These are phyloP conservation scores for Clitopilus passeckerianus DNA, from an alignment of 768 basidiomycete species.

Conservation along the genomic window DNA sequence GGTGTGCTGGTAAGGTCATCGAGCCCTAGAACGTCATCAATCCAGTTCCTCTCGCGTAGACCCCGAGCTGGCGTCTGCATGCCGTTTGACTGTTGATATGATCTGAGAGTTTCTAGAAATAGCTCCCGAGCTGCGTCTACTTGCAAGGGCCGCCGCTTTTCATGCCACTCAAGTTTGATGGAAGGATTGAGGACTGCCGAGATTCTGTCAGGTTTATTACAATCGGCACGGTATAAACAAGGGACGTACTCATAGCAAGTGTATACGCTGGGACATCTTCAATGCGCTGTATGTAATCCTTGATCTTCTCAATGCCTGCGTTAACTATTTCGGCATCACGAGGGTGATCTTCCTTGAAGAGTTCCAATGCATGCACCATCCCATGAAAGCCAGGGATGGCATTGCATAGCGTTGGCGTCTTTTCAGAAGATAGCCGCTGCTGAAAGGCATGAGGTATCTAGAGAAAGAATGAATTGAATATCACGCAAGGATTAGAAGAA, in stretches of 20 bases:
- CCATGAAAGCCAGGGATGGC: slow-evolving; percentile 14
- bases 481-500: background rate
- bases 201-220: background rate
- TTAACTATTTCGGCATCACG: slow-evolving; percentile 9
- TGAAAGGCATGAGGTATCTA: slow-evolving; percentile 21
- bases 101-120: too few relatives aligned
- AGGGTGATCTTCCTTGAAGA: slow-evolving; percentile 4
- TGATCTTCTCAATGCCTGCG: slow-evolving; percentile 13
- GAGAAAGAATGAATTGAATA: background rate
- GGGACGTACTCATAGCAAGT: slow-evolving; percentile 11
- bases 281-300: slow-evolving; percentile 8
- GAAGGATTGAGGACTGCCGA: slow-evolving; percentile 10
- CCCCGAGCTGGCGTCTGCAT: too few relatives aligned
- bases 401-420: slow-evolving; percentile 16
- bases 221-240: background rate
- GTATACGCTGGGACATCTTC: slow-evolving; percentile 8
- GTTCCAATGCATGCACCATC: slow-evolving; percentile 11
- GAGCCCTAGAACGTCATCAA: too few relatives aligned
- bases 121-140: too few relatives aligned
- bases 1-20: too few relatives aligned
- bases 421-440: slow-evolving; percentile 15
- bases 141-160: too few relatives aligned
- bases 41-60: too few relatives aligned
- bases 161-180: slow-evolving; percentile 4
- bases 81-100: too few relatives aligned